phyloP scores from a whole-genome alignment of 371 early-diverging fungal genomes.

The Rhizopus delemar region DNA sequence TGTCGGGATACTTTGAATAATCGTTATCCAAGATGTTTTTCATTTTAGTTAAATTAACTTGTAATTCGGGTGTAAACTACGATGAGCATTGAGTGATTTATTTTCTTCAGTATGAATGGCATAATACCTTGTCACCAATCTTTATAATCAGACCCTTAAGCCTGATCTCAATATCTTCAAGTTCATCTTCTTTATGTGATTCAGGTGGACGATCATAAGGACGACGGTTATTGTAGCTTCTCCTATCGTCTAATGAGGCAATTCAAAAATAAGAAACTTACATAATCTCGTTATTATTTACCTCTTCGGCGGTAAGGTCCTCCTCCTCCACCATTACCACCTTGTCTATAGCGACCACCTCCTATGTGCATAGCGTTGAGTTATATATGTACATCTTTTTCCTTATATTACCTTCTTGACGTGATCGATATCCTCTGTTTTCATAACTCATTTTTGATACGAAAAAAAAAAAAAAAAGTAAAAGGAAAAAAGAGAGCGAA shows the following conservation, averaged over 20 bases:
- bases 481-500: constrained; percentile 1
- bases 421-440: constrained; percentile 40
- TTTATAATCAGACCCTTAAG: constrained; percentile 74
- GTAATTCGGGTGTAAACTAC: constrained; percentile 58
- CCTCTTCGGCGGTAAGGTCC: constrained; percentile 27
- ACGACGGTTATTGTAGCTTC: constrained; percentile 22
- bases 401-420: constrained; percentile 31
- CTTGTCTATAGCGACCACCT: constrained; percentile 8
- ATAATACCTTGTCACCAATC: constrained; percentile 72
- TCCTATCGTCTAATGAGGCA: constrained; percentile 23
- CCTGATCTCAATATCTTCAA: constrained; percentile 68
- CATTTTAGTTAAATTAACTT: constrained; percentile 69
- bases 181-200: constrained; percentile 50
- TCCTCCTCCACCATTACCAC: constrained; percentile 22
- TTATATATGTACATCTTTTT: too few relatives aligned
- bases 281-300: background rate
- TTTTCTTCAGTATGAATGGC: background rate
- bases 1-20: constrained; percentile 64
- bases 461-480: background rate
- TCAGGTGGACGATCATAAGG: constrained; percentile 33
- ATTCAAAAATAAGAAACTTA: background rate
- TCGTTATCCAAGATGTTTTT: constrained; percentile 71
- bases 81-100: background rate
- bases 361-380: background rate
- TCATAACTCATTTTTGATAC: constrained; percentile 37